Evolutionary conservation across 306 rosid species (phyloP).

Genomic region (Luffa acutangula): DNA sequence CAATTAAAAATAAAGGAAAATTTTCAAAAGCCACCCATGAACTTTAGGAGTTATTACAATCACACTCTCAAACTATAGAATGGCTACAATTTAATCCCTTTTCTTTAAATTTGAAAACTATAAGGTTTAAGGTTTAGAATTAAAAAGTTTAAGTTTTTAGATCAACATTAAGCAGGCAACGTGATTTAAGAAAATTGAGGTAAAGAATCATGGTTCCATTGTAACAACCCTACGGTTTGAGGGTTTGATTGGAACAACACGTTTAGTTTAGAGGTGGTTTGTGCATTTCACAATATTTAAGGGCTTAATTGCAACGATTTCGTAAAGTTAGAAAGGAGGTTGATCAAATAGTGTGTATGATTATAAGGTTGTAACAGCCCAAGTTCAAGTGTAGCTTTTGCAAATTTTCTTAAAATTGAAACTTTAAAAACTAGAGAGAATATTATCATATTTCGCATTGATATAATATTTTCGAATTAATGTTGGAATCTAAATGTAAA

Average conservation of each 20-base stretch:
- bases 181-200: neutral
- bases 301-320: neutral
- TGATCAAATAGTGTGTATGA: neutral
- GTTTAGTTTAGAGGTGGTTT: too few relatives aligned
- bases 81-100: neutral
- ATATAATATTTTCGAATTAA: neutral
- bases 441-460: neutral
- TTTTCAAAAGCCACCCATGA: neutral
- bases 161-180: neutral
- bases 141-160: neutral
- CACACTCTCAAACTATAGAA: neutral
- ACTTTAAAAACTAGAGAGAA: neutral
- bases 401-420: neutral
- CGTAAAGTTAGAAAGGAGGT: neutral
- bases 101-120: neutral
- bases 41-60: neutral
- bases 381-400: neutral
- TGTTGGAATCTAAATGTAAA: neutral
- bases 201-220: too few relatives aligned
- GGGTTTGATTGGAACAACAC: neutral
- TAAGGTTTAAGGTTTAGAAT: neutral
- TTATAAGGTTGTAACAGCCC: neutral
- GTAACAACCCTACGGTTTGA: too few relatives aligned
- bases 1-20: neutral
- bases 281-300: neutral